phyloP scores from a whole-genome alignment of 1,139 yeast species.

The Groenewaldozyma auringiensis region DNA sequence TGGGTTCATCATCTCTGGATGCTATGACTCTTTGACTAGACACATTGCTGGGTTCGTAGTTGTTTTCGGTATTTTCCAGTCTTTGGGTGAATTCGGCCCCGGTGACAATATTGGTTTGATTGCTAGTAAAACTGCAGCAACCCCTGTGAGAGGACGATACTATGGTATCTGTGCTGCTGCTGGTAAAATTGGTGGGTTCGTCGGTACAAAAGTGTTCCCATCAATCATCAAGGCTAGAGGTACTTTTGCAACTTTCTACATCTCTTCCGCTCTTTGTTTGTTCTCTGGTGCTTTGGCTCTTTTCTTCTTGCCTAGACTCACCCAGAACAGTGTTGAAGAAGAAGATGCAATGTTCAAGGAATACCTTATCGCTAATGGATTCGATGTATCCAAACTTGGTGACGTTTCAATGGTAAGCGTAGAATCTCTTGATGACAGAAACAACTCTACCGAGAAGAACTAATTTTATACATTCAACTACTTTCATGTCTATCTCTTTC shows the following conservation, averaged over 20 bases:
- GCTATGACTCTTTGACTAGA: conserved; percentile 45
- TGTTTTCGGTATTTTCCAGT: conserved; percentile 73
- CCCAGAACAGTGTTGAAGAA: conserved; percentile 68
- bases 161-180: conserved; percentile 85
- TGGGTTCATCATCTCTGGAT: conserved; percentile 80
- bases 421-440: background rate
- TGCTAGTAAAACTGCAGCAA: conserved; percentile 77
- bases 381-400: conserved; percentile 25
- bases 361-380: conserved; percentile 40
- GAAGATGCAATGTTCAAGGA: conserved; percentile 66
- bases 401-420: conserved; percentile 2
- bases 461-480: too few relatives aligned
- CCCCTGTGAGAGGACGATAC: conserved; percentile 85
- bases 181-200: conserved; percentile 87
- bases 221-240: conserved; percentile 50
- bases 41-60: conserved; percentile 73
- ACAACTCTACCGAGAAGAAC: too few relatives aligned
- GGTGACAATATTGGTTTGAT: conserved; percentile 85
- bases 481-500: too few relatives aligned
- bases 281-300: conserved; percentile 61
- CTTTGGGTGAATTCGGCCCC: conserved; percentile 89
- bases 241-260: conserved; percentile 69
- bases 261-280: conserved; percentile 69
- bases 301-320: conserved; percentile 68
- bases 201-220: conserved; percentile 83